Conservation (phyloP, 2,329 filamentous ascomycete genomes). For the Penicillium sp. region DNA sequence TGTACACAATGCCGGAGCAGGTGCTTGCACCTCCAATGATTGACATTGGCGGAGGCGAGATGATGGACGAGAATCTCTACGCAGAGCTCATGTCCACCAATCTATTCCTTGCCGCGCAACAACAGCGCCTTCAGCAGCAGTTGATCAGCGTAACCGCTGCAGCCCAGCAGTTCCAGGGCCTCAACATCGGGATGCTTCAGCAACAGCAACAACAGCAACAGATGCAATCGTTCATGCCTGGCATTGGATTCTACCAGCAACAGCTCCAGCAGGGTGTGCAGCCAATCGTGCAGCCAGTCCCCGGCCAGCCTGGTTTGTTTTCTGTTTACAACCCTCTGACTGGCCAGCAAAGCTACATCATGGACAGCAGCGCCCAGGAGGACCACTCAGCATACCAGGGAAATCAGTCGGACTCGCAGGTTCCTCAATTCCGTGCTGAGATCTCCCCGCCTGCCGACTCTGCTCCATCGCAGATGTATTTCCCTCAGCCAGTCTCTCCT, state of each 20-base stretch:
- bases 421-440: constrained; percentile 69
- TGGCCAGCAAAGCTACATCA: constrained; percentile 77
- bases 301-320: constrained; percentile 72
- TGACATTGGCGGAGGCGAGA: constrained; percentile 63
- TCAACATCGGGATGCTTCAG: constrained; percentile 61
- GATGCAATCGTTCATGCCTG: constrained; percentile 50
- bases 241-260: constrained; percentile 62
- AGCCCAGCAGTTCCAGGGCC: constrained; percentile 76
- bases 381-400: constrained; percentile 38
- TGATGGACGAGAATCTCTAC: constrained; percentile 83
- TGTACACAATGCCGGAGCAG: constrained; percentile 77
- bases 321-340: constrained; percentile 82
- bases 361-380: constrained; percentile 64
- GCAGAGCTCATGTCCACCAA: constrained; percentile 90
- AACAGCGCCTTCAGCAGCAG: constrained; percentile 93
- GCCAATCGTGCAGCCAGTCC: constrained; percentile 62
- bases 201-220: constrained; percentile 42
- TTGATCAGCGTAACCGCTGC: constrained; percentile 79
- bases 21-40: constrained; percentile 69
- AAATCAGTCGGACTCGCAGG: constrained; percentile 54
- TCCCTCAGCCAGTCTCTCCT: constrained; percentile 66
- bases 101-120: constrained; percentile 87
- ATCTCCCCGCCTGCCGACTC: constrained; percentile 75
- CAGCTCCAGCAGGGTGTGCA: constrained; percentile 67
- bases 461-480: constrained; percentile 54